Evolutionary conservation across 768 basidiomycete species (phyloP), one percentile per base, ranked within the genome.

Genomic region (Phylloporus sp.): DNA sequence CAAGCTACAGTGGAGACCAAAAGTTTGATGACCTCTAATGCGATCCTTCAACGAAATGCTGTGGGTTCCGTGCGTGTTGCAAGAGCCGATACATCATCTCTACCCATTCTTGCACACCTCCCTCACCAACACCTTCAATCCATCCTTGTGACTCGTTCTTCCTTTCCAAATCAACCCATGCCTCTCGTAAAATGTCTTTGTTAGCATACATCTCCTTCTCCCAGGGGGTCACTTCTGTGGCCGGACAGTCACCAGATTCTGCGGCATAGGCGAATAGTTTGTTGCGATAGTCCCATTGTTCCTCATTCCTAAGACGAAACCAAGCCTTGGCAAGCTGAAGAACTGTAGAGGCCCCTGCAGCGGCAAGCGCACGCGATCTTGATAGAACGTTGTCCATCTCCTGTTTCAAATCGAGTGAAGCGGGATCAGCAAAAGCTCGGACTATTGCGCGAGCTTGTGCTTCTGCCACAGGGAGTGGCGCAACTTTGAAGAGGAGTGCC

Each of bases 391-490:
- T 77, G 23, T 70, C 67, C 0, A 73, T 70, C 59, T 86, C 86
- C 28, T 67, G 60, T 4, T 70, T 67, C 28, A 64, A 50, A 54
- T 88, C 77, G 7, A 89, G 67, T 20, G 74, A 66, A 23, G 64
- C 63, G 1, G 80, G 82, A 46, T 81, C 58, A 13, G 71, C 71
- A 53, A 88, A 86, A 0, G 77, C 80, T 22, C 74, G 73, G 20
- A 84, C 64, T 7, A 81, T 75, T 3, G 82, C 85, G 0, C 78
- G 79, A 1, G 85, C 85, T 68, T 95, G 94, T 0, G 80, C 81
- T 67, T 97, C 91, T 43, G 85, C 74, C 0, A 92, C 61, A 1
- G 90, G 91, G 52, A 95, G 79, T 3, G 92, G 93, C 0, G 77
- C 77, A 22, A 90, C 81, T 29, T 73, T 71, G 24, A 73, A 63